Conservation (phyloP, 2,329 filamentous ascomycete species). For the Periconia macrospinosa region DNA sequence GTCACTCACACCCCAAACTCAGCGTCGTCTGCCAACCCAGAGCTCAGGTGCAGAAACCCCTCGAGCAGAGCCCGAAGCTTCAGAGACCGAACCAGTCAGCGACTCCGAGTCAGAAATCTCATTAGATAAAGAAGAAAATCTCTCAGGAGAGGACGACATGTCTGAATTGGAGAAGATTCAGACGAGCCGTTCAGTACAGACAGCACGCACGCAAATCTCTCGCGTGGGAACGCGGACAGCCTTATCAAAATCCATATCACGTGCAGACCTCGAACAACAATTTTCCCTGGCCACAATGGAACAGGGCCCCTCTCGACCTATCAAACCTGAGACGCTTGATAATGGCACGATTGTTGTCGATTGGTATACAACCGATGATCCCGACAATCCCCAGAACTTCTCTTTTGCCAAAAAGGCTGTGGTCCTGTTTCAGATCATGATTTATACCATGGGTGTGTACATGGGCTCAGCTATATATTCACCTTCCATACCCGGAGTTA, state of each 20-base stretch:
- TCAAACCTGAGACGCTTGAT: constrained; percentile 36
- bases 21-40: constrained; percentile 15
- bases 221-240: constrained; percentile 42
- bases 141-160: constrained; percentile 15
- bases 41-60: constrained; percentile 5
- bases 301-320: constrained; percentile 38
- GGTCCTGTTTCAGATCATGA: constrained; percentile 45
- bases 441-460: constrained; percentile 66
- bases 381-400: constrained; percentile 47
- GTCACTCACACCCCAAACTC: constrained; percentile 12
- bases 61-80: constrained; percentile 17
- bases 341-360: constrained; percentile 47
- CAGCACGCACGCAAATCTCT: constrained; percentile 32
- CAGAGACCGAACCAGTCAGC: constrained; percentile 25
- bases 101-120: constrained; percentile 26
- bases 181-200: constrained; percentile 28
- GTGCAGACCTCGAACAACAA: constrained; percentile 45
- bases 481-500: constrained; percentile 50
- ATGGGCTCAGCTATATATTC: constrained; percentile 57
- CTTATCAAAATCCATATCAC: constrained; percentile 37
- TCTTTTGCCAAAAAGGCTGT: constrained; percentile 36
- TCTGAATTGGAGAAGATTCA: constrained; percentile 39
- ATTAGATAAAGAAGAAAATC: constrained; percentile 22
- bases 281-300: constrained; percentile 40
- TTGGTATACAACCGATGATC: constrained; percentile 48